Percentiles rank a stretch among this genome's conserved stretches.
phyloP scores from a whole-genome alignment of 2,329 filamentous ascomycete species.

The Trichophyton simii region DNA sequence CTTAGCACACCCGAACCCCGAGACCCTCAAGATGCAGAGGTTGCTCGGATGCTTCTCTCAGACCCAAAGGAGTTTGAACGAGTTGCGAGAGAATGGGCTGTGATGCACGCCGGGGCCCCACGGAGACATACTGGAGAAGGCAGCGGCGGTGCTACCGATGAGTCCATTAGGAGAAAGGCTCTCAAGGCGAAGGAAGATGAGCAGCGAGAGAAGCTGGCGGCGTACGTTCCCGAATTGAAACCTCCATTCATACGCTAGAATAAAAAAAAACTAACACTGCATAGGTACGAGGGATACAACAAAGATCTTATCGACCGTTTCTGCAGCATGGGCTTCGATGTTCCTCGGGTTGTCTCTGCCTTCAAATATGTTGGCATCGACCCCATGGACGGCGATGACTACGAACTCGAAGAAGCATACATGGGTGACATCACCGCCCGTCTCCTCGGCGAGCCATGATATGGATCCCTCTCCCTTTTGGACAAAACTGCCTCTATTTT shows the following conservation, averaged over 20 bases:
- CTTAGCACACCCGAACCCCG: conserved; percentile 89
- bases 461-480: background rate
- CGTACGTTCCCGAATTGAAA: conserved; percentile 29
- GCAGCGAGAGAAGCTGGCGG: conserved; percentile 43
- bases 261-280: background rate
- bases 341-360: conserved; percentile 72
- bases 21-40: conserved; percentile 92
- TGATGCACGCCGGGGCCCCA: conserved; percentile 68
- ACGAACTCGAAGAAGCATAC: conserved; percentile 77
- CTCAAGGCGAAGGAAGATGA: conserved; percentile 44
- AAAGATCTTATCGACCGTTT: conserved; percentile 72
- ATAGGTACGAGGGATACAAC: conserved; percentile 77
- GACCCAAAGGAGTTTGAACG: conserved; percentile 66
- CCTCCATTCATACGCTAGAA: background rate
- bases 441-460: conserved; percentile 63
- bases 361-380: conserved; percentile 75
- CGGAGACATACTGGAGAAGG: conserved; percentile 42
- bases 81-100: conserved; percentile 82
- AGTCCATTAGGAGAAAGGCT: conserved; percentile 43
- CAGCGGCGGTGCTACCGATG: conserved; percentile 40
- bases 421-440: conserved; percentile 82
- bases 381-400: conserved; percentile 62
- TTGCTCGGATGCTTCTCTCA: conserved; percentile 76
- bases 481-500: conserved; percentile 5
- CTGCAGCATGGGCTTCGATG: conserved; percentile 78